A percentile compares a stretch with the other conserved stretches of the same genome.
Conservation (phyloP, 2,329 filamentous ascomycete species). For the Rutstroemia sydowiana region DNA sequence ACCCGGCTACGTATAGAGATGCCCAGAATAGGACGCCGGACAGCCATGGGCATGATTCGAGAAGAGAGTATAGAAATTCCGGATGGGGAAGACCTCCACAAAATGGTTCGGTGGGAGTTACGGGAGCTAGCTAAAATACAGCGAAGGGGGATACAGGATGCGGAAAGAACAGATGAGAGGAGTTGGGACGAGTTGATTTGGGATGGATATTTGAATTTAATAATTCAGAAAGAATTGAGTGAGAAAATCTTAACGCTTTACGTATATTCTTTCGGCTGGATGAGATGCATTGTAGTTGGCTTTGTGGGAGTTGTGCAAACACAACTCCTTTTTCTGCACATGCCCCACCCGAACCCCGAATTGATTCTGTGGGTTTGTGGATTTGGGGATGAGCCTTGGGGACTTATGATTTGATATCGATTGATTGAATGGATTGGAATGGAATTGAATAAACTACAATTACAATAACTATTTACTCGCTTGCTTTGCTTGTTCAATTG, state of each 20-base stretch:
- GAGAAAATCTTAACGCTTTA: neutral
- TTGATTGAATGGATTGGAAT: too few relatives aligned
- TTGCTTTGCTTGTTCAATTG: too few relatives aligned
- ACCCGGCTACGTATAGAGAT: slow-evolving; percentile 21
- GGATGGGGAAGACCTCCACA: slow-evolving; percentile 29
- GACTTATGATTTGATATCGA: neutral
- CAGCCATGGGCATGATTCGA: slow-evolving; percentile 22
- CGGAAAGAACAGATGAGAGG: neutral
- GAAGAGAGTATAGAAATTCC: slow-evolving; percentile 28
- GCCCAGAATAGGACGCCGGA: slow-evolving; percentile 28
- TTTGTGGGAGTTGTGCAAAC: neutral
- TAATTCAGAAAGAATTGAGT: neutral
- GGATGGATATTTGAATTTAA: neutral
- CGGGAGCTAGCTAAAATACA: slow-evolving; percentile 17
- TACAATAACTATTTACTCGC: neutral
- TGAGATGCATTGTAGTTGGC: neutral
- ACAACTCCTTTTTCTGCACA: neutral
- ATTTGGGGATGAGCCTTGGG: neutral
- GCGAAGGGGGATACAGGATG: neutral
- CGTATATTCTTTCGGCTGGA: neutral
- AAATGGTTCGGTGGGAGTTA: slow-evolving; percentile 30
- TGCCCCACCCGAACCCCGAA: neutral
- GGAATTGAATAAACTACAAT: neutral
- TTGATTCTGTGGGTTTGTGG: neutral
- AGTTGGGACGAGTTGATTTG: neutral